Conservation (phyloP, 805 yeast genomes). For the Candida hispaniensis region DNA sequence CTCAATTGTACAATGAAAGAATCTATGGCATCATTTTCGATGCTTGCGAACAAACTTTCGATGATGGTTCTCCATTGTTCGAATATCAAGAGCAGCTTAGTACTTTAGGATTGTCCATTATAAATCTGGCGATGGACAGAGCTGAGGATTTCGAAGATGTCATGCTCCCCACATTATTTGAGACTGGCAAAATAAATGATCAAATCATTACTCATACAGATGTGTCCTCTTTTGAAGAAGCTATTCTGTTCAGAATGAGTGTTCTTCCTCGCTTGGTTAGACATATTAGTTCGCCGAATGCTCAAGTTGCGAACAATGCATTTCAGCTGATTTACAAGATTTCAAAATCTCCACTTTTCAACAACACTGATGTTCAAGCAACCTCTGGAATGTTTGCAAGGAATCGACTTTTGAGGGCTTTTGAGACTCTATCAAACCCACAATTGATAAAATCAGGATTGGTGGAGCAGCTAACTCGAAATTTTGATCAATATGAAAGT, state of each 20-base stretch:
- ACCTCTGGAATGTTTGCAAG: constrained; percentile 34
- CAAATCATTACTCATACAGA: constrained; percentile 6
- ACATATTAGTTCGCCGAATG: constrained; percentile 52
- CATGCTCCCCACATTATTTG: constrained; percentile 23
- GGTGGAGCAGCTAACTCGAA: constrained; percentile 51
- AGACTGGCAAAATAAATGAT: constrained; percentile 11
- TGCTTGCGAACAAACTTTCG: constrained; percentile 24
- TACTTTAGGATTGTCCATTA: constrained; percentile 20
- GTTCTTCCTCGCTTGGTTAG: constrained; percentile 64
- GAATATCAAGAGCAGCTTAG: constrained; percentile 9
- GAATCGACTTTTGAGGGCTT: constrained; percentile 56
- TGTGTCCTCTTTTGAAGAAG: constrained; percentile 50
- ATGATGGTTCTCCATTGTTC: constrained; percentile 4
- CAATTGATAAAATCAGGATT: constrained; percentile 61
- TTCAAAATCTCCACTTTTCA: constrained; percentile 40
- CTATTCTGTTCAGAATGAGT: constrained; percentile 58
- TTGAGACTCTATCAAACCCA: constrained; percentile 71
- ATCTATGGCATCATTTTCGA: constrained; percentile 47
- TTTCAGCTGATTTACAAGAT: constrained; percentile 44
- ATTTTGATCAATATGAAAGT: constrained; percentile 20
- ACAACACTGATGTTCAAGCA: constrained; percentile 23
- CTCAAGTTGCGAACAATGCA: constrained; percentile 42
- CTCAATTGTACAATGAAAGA: constrained; percentile 49
- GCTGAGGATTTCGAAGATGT: constrained; percentile 54
- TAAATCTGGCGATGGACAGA: constrained; percentile 24